Base-by-base conservation (phyloP, 202 grass and related monocot genomes). In the Cymbopogon flexuosus region DNA sequence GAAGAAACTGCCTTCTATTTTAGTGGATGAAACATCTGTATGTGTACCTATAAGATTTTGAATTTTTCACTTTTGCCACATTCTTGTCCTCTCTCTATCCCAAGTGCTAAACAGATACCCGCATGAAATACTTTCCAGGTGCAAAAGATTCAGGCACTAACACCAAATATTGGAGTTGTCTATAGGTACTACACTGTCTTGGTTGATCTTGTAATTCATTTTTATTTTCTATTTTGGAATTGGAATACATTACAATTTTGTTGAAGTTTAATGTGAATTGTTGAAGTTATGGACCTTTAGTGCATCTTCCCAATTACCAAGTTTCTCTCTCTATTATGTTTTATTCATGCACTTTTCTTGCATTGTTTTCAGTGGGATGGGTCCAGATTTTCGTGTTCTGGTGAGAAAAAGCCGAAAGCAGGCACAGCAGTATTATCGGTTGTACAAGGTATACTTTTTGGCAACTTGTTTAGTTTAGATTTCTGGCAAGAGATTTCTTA, bases 331-430 rank as follows among this genome's bases (percentile, higher is more conserved):
- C 39, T 18, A 23, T 45, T 0, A 31, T 36, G 0, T 40, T 57
- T 8, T 45, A 24, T 31, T 39, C 40, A 18, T 69, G 1, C 76
- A 63, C 42, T 90, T 76, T 72, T 46, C 63, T 85, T 27, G 33
- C 60, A 79, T 45, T 84, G 1, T 54, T 85, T 88, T 78, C 85
- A 99, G 96, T 87, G 96, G 96, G 29, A 99, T 99, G 87, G 96
- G 96, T 72, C 93, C 96, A 31, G 96, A 99, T 87, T 99, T 90
- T 45, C 93, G 96, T 42, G 96, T 99, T 83, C 83, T 99, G 40
- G 89, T 99, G 73, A 96, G 93, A 61, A 99, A 99, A 99, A 96
- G 96, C 42, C 90, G 93, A 79, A 96, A 99, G 74, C 96, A 96
- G 71, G 93, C 90, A 22, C 96, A 99, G 8, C 96, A 99, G 19